These are phyloP conservation scores for Pestalotiopsis sp. DNA, from an alignment of 2,329 filamentous ascomycete genomes.

Conservation along the genomic window DNA sequence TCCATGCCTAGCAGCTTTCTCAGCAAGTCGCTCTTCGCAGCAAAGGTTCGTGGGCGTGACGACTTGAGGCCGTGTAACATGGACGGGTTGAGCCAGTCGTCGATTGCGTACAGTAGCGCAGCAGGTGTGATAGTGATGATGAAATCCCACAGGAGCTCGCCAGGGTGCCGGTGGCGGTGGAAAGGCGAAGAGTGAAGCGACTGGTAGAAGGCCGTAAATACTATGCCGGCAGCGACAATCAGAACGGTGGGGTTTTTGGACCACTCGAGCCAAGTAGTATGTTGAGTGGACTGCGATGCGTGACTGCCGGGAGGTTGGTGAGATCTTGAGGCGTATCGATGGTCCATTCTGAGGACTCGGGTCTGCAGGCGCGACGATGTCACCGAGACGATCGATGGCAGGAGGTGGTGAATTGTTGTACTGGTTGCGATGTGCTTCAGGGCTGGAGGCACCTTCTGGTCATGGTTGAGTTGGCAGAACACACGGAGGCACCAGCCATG, in stretches of 20 bases:
- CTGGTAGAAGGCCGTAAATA: constrained; percentile 38
- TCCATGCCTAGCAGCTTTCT: constrained; percentile 65
- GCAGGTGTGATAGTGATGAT: constrained; percentile 61
- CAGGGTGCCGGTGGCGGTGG: constrained; percentile 36
- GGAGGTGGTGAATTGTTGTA: constrained; percentile 11
- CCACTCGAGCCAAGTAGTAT: constrained; percentile 32
- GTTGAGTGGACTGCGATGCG: constrained; percentile 22
- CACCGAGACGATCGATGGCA: background rate
- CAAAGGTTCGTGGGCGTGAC: constrained; percentile 46
- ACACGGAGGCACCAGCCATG: constrained; percentile 15
- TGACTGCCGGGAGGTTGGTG: constrained; percentile 29
- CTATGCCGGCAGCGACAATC: constrained; percentile 35
- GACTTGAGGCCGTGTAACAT: constrained; percentile 39
- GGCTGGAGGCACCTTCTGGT: constrained; percentile 7
- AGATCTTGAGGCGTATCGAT: constrained; percentile 32
- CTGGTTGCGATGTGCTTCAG: constrained; percentile 7
- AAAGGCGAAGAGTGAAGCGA: constrained; percentile 29
- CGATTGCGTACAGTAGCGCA: constrained; percentile 58
- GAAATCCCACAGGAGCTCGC: constrained; percentile 61
- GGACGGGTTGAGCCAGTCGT: constrained; percentile 55
- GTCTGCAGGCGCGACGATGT: background rate
- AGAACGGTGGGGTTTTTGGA: constrained; percentile 37
- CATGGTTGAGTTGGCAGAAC: background rate
- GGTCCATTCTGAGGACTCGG: constrained; percentile 38
- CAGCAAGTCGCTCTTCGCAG: constrained; percentile 67